Evolutionary conservation across 2,329 filamentous ascomycete genomes (phyloP).

Genomic region (Paraphaeosphaeria sporulosa): DNA sequence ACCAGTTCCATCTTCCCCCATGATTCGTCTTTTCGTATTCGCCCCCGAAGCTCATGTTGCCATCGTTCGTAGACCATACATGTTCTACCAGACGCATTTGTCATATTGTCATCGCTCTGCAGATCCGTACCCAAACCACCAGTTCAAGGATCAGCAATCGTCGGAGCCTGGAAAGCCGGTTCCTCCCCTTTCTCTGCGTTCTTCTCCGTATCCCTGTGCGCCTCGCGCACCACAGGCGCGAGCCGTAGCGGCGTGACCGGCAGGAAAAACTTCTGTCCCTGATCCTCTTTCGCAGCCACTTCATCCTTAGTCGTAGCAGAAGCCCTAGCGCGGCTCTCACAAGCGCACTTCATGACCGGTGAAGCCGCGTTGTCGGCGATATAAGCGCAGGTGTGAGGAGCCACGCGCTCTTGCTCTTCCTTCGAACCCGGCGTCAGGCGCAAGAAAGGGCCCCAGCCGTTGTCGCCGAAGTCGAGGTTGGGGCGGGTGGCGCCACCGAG

Average conservation of each 20-base stretch:
- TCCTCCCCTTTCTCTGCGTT: neutral
- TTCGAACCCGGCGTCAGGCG: constrained; percentile 3
- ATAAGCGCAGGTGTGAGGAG: neutral
- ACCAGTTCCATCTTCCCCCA: neutral
- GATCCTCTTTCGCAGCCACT: neutral
- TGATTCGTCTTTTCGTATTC: neutral
- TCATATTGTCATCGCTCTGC: neutral
- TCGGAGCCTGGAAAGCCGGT: neutral
- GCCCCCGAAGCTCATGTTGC: neutral
- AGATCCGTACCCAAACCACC: too few species aligned
- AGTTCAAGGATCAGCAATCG: neutral
- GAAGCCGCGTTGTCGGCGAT: neutral
- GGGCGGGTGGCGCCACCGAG: neutral
- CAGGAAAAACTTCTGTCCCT: neutral
- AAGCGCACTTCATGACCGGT: neutral
- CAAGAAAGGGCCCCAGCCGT: neutral
- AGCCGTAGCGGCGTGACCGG: neutral
- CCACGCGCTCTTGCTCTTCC: neutral
- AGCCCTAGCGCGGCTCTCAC: neutral
- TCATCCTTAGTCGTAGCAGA: neutral
- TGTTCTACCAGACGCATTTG: neutral
- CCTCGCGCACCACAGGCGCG: neutral
- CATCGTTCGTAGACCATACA: neutral
- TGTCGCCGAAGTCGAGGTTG: neutral
- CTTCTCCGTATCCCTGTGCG: neutral